Evolutionary conservation across 225 moss, liverwort and hornwort genomes (phyloP), one percentile per base, ranked within the genome.

Genomic region (Pseudisothecium myosuroides): DNA sequence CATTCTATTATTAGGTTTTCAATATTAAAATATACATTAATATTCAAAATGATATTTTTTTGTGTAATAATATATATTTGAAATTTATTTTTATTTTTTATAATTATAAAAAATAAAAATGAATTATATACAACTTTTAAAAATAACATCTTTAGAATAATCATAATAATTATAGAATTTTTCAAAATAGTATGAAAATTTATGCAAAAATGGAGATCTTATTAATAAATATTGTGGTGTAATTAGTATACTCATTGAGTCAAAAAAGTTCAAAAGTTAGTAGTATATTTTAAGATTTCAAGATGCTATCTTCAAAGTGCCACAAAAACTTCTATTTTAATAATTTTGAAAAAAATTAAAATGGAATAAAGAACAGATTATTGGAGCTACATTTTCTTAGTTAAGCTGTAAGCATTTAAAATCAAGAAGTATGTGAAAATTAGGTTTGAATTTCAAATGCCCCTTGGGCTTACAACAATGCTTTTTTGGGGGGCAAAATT

Each of bases 141-240:
- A 71, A 43, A 2, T 27, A 27, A 17, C 9, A 28, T 43, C 0
- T 72, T 43, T 27, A 5, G 3, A 43, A 72, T 9, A 72, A 72
- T 27, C 5, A 43, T 27, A 27, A 3, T 28, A 67, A 20, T 37
- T 37, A 37, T 2, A 37, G 6, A 68, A 68, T 21, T 37, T 5
- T 1, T n/a, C 7, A 11, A 37, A n/a, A n/a, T 37, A 21, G 2
- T 37, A 20, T 37, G 0, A n/a, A 67, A 8, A 9, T 64, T 64
- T 20, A 6, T 7, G 5, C 0, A 36, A 39, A 37, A 68, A 68
- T 22, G 7, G 2, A 39, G 5, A n/a, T 68, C 1, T 1, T n/a
- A 23, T 22, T n/a, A 13, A 13, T n/a, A n/a, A 68, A 7, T 13
- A 68, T 39, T 7, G 0, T 23, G 1, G n/a, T 68, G 3, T 13